These are phyloP conservation scores for Acacia concinna DNA, from an alignment of 331 rosid genomes.

Conservation along the genomic window DNA sequence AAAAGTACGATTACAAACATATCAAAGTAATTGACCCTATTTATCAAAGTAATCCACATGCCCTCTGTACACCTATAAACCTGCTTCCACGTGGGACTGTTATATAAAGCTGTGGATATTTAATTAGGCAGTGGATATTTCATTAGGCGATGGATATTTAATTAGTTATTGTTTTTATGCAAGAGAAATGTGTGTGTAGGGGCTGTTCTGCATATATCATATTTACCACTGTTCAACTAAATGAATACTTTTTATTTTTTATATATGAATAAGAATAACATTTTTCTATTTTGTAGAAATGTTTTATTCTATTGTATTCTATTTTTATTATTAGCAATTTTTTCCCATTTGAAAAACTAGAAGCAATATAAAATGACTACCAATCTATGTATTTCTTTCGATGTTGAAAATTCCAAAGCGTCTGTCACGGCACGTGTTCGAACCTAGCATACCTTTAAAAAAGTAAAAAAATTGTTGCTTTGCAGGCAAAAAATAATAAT, in stretches of 20 bases:
- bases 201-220: no score
- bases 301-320: no score
- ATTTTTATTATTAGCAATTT: no score
- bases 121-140: neutral
- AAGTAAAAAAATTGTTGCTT: no score
- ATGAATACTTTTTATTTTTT: no score
- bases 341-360: no score
- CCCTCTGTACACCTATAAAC: neutral
- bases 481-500: no score
- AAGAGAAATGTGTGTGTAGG: neutral
- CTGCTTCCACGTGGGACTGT: neutral
- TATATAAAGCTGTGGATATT: neutral
- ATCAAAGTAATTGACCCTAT: neutral
- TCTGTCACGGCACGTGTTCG: no score
- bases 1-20: neutral
- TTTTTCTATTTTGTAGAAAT: neutral
- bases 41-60: neutral
- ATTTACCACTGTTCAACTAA: neutral
- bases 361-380: no score
- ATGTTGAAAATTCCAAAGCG: no score
- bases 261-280: neutral
- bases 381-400: no score
- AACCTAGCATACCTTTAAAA: no score
- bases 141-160: neutral
- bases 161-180: neutral